phyloP scores from a whole-genome alignment of 2,329 filamentous ascomycete genomes.

The Fusarium burgessii region DNA sequence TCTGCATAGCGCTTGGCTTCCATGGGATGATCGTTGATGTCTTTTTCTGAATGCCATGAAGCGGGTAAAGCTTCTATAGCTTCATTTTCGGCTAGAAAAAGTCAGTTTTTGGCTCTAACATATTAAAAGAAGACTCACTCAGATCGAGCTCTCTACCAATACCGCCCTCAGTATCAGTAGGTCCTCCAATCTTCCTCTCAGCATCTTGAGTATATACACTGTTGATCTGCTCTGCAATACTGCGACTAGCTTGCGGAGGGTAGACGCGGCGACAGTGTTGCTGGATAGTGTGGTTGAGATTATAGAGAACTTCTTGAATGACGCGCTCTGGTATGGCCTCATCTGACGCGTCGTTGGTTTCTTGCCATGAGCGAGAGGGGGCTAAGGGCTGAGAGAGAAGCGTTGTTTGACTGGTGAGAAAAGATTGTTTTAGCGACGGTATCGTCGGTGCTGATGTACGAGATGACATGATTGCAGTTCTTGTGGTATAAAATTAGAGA shows the following conservation, averaged over 20 bases:
- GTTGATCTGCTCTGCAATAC: slow-evolving; percentile 80
- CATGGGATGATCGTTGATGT: slow-evolving; percentile 53
- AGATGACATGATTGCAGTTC: slow-evolving; percentile 13
- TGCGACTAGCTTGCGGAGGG: slow-evolving; percentile 74
- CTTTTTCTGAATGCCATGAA: slow-evolving; percentile 59
- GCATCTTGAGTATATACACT: slow-evolving; percentile 67
- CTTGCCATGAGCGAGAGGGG: slow-evolving; percentile 66
- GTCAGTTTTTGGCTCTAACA: background rate
- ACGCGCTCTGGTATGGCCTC: slow-evolving; percentile 59
- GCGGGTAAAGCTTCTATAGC: slow-evolving; percentile 61
- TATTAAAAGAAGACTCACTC: slow-evolving; percentile 48
- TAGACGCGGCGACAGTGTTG: slow-evolving; percentile 76
- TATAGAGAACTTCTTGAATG: slow-evolving; percentile 68
- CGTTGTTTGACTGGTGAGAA: slow-evolving; percentile 72
- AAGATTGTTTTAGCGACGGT: slow-evolving; percentile 72
- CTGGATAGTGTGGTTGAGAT: slow-evolving; percentile 71
- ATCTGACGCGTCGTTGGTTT: slow-evolving; percentile 58
- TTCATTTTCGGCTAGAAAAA: slow-evolving; percentile 53
- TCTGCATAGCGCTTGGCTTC: slow-evolving; percentile 66
- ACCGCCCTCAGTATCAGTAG: slow-evolving; percentile 53
- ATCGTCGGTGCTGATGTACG: slow-evolving; percentile 62
- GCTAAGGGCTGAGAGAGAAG: slow-evolving; percentile 70
- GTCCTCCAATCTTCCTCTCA: slow-evolving; percentile 54
- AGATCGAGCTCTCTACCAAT: slow-evolving; percentile 59
- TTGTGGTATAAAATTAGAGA: background rate